A percentile compares a stretch with the other conserved stretches of the same genome.
These are phyloP conservation scores for Colletotrichum musicola DNA, from an alignment of 2,329 filamentous ascomycete species.

Conservation along the genomic window DNA sequence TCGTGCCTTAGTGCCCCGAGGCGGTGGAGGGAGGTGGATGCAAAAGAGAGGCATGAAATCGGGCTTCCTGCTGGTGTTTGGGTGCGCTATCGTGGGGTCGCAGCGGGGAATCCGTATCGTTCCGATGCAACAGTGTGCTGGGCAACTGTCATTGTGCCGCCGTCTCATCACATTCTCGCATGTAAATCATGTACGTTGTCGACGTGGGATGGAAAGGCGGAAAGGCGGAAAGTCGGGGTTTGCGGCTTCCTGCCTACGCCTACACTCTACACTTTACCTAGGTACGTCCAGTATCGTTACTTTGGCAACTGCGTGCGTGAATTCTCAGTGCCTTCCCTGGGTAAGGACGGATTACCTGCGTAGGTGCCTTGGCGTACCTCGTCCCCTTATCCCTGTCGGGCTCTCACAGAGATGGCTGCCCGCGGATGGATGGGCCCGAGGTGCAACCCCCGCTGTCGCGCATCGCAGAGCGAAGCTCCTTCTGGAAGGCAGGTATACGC, in stretches of 20 bases:
- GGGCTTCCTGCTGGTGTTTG: no score
- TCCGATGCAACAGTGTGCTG: neutral
- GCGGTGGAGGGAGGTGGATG: no score
- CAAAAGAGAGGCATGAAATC: no score
- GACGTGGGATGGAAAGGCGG: constrained; percentile 10
- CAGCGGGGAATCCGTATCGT: constrained; percentile 23
- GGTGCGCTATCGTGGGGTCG: constrained; percentile 17
- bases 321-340: no score
- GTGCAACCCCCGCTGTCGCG: constrained; percentile 11
- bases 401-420: constrained; percentile 4
- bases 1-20: no score
- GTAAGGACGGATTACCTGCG: no score
- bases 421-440: constrained; percentile 19
- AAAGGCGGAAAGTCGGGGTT: neutral
- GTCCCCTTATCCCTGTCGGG: constrained; percentile 13
- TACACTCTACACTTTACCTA: no score
- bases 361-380: no score
- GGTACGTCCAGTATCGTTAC: no score
- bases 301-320: no score
- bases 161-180: constrained; percentile 19
- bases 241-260: no score
- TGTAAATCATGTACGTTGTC: neutral
- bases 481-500: constrained; percentile 12
- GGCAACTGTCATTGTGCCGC: constrained; percentile 13
- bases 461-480: neutral